Conservation (phyloP, 2,329 filamentous ascomycete genomes). For the Nemania diffusa region DNA sequence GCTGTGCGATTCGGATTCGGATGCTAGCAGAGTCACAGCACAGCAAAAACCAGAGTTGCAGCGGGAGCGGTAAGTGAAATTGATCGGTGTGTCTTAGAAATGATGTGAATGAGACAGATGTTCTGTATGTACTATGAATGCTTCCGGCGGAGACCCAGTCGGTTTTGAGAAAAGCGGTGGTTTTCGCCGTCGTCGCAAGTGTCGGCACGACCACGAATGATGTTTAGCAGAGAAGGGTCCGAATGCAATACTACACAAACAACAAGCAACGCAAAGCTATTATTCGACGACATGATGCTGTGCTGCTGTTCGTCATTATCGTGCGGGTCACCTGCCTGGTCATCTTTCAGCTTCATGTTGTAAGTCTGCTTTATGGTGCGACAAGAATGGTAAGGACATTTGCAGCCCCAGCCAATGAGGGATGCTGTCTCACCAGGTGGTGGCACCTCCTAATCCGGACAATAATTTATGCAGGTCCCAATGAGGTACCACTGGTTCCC, state of each 20-base stretch:
- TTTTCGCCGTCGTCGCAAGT: slow-evolving; percentile 27
- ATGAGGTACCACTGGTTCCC: slow-evolving; percentile 13
- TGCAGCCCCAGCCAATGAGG: slow-evolving; percentile 17
- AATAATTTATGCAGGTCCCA: slow-evolving; percentile 28
- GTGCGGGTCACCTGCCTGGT: slow-evolving; percentile 20
- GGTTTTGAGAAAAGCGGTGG: slow-evolving; percentile 12
- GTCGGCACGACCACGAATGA: slow-evolving; percentile 21
- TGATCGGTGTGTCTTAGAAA: neutral
- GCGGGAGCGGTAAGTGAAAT: neutral
- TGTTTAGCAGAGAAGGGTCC: slow-evolving; percentile 1
- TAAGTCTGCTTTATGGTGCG: neutral
- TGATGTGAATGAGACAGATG: slow-evolving; percentile 10
- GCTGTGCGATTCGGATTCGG: neutral
- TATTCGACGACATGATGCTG: slow-evolving; percentile 31
- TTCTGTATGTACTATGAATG: neutral
- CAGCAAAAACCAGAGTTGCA: neutral
- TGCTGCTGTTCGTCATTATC: slow-evolving; percentile 19
- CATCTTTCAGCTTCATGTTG: slow-evolving; percentile 12
- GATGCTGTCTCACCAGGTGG: neutral
- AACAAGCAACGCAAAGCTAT: slow-evolving; percentile 18
- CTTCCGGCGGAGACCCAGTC: neutral
- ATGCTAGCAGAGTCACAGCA: neutral
- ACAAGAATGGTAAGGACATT: slow-evolving; percentile 7
- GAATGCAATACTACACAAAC: slow-evolving; percentile 25
- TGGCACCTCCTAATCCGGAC: slow-evolving; percentile 22